Conservation (phyloP, 169 alveolate species). For the Sarcocystis neurona region DNA sequence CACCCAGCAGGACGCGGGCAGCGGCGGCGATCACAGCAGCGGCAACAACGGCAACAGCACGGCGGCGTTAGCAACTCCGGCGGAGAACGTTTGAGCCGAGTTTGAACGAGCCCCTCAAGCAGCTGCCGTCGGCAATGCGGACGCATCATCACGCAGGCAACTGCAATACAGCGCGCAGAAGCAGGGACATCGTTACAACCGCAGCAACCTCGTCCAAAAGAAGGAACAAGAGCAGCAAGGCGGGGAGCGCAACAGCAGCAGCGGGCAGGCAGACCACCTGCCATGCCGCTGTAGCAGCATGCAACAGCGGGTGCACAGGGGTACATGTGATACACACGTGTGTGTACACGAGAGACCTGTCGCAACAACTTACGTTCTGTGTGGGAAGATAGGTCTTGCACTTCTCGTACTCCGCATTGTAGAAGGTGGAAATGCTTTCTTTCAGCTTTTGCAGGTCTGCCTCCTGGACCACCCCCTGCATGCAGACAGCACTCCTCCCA, state of each 20-base stretch:
- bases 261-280: neutral
- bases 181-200: no score
- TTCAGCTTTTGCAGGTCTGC: constrained; percentile 78
- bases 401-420: constrained; percentile 79
- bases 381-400: constrained; percentile 74
- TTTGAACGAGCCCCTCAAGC: no score
- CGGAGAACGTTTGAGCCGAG: no score
- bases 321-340: neutral
- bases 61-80: no score
- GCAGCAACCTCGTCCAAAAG: no score
- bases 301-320: neutral
- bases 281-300: neutral
- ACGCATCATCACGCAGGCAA: no score
- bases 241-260: neutral
- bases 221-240: neutral
- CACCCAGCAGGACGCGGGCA: no score
- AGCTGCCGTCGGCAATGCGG: no score
- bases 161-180: no score
- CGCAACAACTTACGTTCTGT: constrained; percentile 17
- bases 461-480: constrained; percentile 77
- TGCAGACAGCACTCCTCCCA: neutral
- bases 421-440: constrained; percentile 71
- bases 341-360: neutral
- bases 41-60: no score
- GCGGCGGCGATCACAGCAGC: no score